Evolutionary conservation across 2,329 filamentous ascomycete genomes (phyloP).

Genomic region (Cordyceps militaris): DNA sequence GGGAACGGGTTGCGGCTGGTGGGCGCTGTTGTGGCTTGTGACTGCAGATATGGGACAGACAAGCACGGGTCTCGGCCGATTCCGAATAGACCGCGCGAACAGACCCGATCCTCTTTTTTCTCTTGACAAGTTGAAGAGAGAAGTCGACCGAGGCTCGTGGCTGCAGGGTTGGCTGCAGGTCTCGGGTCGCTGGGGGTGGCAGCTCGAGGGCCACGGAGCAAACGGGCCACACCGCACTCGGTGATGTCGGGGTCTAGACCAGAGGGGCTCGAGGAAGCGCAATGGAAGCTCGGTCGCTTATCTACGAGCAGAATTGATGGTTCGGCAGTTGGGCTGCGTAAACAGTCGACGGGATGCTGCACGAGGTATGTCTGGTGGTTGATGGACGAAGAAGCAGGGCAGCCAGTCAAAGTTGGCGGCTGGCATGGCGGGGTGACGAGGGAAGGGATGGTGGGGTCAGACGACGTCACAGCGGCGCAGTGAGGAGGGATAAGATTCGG

Average conservation of each 20-base stretch:
- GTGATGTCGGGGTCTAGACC: background rate
- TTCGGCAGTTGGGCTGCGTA: slow-evolving; percentile 3
- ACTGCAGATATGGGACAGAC: background rate
- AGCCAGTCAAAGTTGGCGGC: background rate
- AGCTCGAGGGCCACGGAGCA: background rate
- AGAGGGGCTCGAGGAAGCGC: background rate
- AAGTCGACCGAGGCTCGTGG: too few relatives aligned
- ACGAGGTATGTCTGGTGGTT: background rate
- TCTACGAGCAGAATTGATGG: background rate
- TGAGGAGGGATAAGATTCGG: background rate
- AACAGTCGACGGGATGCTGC: too few relatives aligned
- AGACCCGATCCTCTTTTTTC: background rate
- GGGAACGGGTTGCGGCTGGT: background rate
- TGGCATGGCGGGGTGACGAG: slow-evolving; percentile 3
- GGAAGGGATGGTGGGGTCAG: background rate
- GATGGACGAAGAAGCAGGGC: background rate
- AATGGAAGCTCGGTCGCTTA: background rate
- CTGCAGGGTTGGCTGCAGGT: background rate
- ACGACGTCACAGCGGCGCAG: slow-evolving; percentile 7
- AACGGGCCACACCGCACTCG: background rate
- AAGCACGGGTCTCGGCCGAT: slow-evolving; percentile 1
- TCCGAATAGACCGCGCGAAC: background rate
- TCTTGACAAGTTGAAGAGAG: background rate
- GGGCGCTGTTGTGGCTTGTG: background rate
- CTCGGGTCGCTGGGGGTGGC: too few relatives aligned